A percentile compares a stretch with the other conserved stretches of the same genome.
These are phyloP conservation scores for Adansonia gregorii DNA, from an alignment of 441 rosid genomes.

Conservation along the genomic window DNA sequence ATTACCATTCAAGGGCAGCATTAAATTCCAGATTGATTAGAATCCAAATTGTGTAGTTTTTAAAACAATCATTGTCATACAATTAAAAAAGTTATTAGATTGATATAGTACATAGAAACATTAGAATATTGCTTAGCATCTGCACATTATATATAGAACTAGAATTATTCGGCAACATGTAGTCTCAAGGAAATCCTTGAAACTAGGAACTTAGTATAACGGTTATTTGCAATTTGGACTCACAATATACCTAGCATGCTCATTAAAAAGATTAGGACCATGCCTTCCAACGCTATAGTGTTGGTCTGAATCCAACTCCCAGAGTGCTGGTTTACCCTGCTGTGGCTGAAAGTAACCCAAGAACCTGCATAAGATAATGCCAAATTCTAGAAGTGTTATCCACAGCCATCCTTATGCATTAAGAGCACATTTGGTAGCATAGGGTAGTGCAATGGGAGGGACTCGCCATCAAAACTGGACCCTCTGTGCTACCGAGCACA, in stretches of 20 bases:
- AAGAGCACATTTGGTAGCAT: background rate
- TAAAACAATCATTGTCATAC: background rate
- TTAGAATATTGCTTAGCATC: background rate
- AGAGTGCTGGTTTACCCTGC: conserved; percentile 73
- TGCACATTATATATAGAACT: conserved; percentile 2
- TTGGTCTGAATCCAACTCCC: conserved; percentile 96
- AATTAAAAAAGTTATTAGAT: background rate
- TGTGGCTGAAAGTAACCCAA: conserved; percentile 94
- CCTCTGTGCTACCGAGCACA: conserved; percentile 10
- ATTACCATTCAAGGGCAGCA: background rate
- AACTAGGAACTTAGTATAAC: conserved; percentile 3
- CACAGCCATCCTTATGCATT: background rate
- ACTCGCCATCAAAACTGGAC: background rate
- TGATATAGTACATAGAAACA: background rate
- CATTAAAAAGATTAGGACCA: conserved; percentile 45
- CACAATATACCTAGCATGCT: conserved; percentile 54
- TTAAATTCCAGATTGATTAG: background rate
- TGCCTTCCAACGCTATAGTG: conserved; percentile 57
- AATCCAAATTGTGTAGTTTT: background rate
- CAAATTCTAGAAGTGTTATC: conserved; percentile 21
- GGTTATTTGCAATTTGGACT: conserved; percentile 16
- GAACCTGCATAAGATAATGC: conserved; percentile 58
- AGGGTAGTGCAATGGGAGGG: background rate
- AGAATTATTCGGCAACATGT: background rate
- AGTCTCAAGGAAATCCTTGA: background rate